A percentile compares a stretch with the other conserved stretches of the same genome.
These are phyloP conservation scores for Simmondsia chinensis DNA, from an alignment of 148 eudicot species.

Conservation along the genomic window DNA sequence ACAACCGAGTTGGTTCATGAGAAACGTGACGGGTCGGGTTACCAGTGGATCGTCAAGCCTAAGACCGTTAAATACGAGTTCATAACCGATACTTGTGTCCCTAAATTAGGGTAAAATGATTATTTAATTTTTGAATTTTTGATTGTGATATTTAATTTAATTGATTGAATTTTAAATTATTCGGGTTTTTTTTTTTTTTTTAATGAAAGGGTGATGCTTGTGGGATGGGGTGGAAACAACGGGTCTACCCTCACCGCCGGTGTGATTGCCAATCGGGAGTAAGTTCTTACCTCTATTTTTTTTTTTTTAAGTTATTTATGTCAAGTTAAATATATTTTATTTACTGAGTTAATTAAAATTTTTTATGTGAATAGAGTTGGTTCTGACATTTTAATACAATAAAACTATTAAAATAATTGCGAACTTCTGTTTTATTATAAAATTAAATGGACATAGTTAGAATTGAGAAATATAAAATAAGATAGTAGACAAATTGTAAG, in stretches of 20 bases:
- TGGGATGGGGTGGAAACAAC: slow-evolving; percentile 99
- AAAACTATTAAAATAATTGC: too few relatives aligned
- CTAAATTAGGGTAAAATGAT: slow-evolving; percentile 67
- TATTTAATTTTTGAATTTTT: not conserved
- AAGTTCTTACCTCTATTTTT: slow-evolving; percentile 10
- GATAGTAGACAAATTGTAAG: too few relatives aligned
- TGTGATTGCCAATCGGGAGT: slow-evolving; percentile 92
- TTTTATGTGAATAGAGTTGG: too few relatives aligned
- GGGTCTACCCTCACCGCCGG: slow-evolving; percentile 89
- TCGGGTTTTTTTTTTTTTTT: not conserved
- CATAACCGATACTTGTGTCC: slow-evolving; percentile 67
- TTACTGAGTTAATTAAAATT: not conserved
- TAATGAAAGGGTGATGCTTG: slow-evolving; percentile 74
- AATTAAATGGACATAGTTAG: too few relatives aligned
- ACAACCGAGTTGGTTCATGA: slow-evolving; percentile 96
- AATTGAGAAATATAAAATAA: too few relatives aligned
- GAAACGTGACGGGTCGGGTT: slow-evolving; percentile 57
- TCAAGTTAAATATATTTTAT: not conserved
- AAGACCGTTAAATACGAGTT: slow-evolving; percentile 78
- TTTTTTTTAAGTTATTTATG: too few relatives aligned
- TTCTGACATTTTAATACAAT: too few relatives aligned
- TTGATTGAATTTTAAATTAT: not conserved
- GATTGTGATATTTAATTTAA: too few relatives aligned
- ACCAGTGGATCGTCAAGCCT: slow-evolving; percentile 91
- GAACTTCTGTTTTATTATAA: too few relatives aligned